Percentiles rank a stretch among this genome's conserved stretches.
phyloP scores from a whole-genome alignment of 495 filamentous ascomycete species.

The Neurospora sp. region DNA sequence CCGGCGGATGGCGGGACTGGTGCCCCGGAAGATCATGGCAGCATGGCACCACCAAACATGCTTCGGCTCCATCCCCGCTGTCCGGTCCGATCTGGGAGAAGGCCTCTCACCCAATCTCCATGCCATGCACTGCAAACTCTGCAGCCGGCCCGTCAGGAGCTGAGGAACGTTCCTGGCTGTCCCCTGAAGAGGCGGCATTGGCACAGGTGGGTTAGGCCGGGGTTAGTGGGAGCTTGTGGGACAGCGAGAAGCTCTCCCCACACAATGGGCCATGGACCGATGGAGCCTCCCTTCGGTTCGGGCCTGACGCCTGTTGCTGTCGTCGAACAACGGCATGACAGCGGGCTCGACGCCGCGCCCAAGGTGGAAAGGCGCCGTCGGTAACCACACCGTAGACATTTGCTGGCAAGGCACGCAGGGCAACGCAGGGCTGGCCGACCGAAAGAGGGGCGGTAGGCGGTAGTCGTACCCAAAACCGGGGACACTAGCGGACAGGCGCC shows the following conservation, averaged over 20 bases:
- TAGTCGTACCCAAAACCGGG: not conserved
- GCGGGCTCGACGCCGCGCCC: not conserved
- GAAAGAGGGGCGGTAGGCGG: not conserved
- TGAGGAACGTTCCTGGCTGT: not conserved
- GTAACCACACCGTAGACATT: not conserved
- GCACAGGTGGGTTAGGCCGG: not conserved
- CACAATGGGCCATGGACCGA: not conserved
- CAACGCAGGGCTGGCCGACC: not conserved
- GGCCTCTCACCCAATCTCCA: not conserved
- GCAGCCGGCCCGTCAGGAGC: not conserved
- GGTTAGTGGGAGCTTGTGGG: not conserved
- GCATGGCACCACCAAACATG: not conserved
- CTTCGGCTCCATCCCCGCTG: not conserved
- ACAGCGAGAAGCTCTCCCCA: not conserved
- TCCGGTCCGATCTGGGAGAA: not conserved
- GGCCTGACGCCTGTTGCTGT: not conserved
- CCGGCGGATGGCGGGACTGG: not conserved
- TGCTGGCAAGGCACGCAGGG: not conserved
- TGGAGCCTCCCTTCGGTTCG: not conserved
- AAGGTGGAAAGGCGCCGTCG: not conserved
- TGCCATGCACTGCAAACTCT: not conserved
- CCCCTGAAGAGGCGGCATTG: not conserved
- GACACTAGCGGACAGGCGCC: not conserved
- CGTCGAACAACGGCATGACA: not conserved
- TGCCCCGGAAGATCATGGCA: not conserved